Base-by-base conservation (phyloP, 331 rosid genomes). In the Cydonia oblonga region DNA sequence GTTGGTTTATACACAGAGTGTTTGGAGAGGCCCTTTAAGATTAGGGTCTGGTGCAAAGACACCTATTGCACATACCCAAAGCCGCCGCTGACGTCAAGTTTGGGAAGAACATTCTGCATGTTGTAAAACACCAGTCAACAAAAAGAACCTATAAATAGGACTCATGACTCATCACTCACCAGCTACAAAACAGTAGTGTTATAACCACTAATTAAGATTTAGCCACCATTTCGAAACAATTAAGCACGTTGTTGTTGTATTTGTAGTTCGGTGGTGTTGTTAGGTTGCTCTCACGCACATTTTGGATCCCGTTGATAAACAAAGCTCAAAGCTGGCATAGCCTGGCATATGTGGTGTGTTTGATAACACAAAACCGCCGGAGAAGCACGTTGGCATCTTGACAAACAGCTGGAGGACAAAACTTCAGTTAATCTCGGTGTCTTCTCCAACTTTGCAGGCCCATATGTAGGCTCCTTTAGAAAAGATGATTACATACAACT, bases 371-470 rank as follows among this genome's bases (percentile, higher is more conserved):
- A n/a, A 64, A 9, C 19, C n/a, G 51, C 51, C 16, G 67, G 18
- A 26, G 28, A 18, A 40, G 40, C 58, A 26, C 12, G 68, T 60
- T 60, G 30, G 46, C 10, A 33, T 60, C 63, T 59, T 59, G 12
- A 72, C 26, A 22, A 66, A 14, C 24, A 44, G 68, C 76, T 40
- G 44, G 68, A 42, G 22, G 68, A 72, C 76, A 72, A 60, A 72
- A 19, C 46, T 60, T 60, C 46, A 58, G 53, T 18, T 72, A 14
- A 26, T 72, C 68, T 40, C 64, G 68, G 59, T 71, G 24, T 28
- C 58, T 60, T 72, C 46, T 40, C 59, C 68, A 7, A 7, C 62
- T 49, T 71, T 60, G 59, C 60, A 60, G 76, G 76, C 76, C 76
- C 44, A 20, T 19, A 60, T 11, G 12, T 67, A 13, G 15, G 30